Percentiles rank a stretch among this genome's conserved stretches.
Conservation (phyloP, 768 basidiomycete genomes). For the Gelatoporia subvermispora region DNA sequence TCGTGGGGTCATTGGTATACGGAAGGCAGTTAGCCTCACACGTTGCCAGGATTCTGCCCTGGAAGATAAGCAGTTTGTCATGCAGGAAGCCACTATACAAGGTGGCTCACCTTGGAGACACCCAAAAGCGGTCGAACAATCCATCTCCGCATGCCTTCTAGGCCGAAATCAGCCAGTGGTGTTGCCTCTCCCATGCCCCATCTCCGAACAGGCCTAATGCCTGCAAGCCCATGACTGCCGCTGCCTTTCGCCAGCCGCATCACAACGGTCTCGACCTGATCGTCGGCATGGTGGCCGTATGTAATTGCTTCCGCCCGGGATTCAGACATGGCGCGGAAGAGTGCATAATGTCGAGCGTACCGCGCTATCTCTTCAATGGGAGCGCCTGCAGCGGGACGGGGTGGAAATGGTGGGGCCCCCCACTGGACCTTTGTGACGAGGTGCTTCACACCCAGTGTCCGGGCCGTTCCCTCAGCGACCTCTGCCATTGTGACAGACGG, state of each 20-base stretch:
- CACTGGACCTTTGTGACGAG: slow-evolving; percentile 48
- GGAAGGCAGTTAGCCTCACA: slow-evolving; percentile 57
- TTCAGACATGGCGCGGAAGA: slow-evolving; percentile 44
- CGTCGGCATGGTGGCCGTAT: slow-evolving; percentile 76
- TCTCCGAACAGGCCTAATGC: slow-evolving; percentile 62
- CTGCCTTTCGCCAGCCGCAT: slow-evolving; percentile 63
- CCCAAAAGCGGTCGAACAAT: slow-evolving; percentile 66
- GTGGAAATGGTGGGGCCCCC: slow-evolving; percentile 48
- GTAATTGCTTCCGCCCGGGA: slow-evolving; percentile 42
- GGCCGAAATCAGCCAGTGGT: slow-evolving; percentile 38
- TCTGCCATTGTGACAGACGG: slow-evolving; percentile 53
- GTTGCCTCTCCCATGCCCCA: slow-evolving; percentile 68
- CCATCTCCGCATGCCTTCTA: slow-evolving; percentile 61
- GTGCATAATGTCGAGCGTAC: slow-evolving; percentile 47
- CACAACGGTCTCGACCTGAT: slow-evolving; percentile 78
- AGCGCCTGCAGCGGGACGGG: slow-evolving; percentile 32
- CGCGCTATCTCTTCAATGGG: slow-evolving; percentile 57
- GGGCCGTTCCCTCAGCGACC: slow-evolving; percentile 40
- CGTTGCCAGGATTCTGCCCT: slow-evolving; percentile 81
- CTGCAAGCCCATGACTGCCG: slow-evolving; percentile 51
- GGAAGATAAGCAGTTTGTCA: neutral
- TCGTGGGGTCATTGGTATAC: slow-evolving; percentile 66
- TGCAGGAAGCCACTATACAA: neutral
- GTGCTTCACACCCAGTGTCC: slow-evolving; percentile 40
- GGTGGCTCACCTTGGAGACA: slow-evolving; percentile 55